phyloP scores from a whole-genome alignment of 305 asterid species.

The Solanum hybrid region DNA sequence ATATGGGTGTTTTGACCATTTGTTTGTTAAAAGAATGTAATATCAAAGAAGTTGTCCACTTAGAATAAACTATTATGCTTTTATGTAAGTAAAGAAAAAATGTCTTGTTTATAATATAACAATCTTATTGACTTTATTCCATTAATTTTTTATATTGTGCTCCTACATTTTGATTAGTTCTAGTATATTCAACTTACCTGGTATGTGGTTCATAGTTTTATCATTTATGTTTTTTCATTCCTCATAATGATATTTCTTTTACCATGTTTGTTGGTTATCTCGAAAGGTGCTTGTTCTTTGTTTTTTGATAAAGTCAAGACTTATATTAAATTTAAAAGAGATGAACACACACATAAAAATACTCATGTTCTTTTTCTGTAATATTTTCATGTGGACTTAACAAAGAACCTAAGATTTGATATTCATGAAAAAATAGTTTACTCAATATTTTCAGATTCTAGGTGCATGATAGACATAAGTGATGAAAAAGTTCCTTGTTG shows the following conservation, averaged over 20 bases:
- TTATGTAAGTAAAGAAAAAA: too few relatives aligned
- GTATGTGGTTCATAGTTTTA: neutral
- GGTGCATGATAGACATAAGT: too few relatives aligned
- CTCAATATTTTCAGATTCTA: too few relatives aligned
- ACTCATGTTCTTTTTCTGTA: too few relatives aligned
- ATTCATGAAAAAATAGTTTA: too few relatives aligned
- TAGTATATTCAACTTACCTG: neutral
- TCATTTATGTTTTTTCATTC: neutral
- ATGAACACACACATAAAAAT: too few relatives aligned
- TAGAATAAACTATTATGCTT: neutral
- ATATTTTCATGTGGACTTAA: too few relatives aligned
- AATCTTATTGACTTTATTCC: neutral
- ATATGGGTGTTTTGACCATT: neutral
- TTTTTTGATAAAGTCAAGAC: too few relatives aligned
- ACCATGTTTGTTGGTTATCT: neutral
- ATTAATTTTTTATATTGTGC: neutral
- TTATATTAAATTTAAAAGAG: too few relatives aligned
- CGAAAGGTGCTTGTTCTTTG: too few relatives aligned
- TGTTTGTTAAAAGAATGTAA: neutral
- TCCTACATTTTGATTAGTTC: neutral
- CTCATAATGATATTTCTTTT: neutral
- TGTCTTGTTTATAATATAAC: neutral
- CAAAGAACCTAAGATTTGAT: too few relatives aligned
- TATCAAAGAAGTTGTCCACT: neutral
- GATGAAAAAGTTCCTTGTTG: too few relatives aligned